Evolutionary conservation across 495 filamentous ascomycete species (phyloP), one percentile per base, ranked within the genome.

Genomic region (Sordaria brevicollis): DNA sequence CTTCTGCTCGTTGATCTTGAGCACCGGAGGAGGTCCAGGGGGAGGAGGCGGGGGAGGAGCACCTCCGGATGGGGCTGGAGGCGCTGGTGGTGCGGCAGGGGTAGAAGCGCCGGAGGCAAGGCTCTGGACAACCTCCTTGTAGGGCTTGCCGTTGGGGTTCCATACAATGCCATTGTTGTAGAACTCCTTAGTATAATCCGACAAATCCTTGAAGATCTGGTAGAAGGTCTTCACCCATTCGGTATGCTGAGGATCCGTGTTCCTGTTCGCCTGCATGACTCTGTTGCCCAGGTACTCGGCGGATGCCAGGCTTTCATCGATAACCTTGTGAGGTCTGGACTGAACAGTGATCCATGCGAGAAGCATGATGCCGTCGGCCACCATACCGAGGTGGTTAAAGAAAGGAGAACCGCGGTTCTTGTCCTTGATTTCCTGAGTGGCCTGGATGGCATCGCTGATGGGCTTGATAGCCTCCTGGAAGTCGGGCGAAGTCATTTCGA

Each of bases 261-360:
- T 67, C 82, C 94, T 97, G 80, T 92, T 89, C 70, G 93, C 90
- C 76, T 90, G 93, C 70, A 97, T 79, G 39, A 99, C 91, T 69
- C 92, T 87, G 82, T 99, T 97, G 3, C 95, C 96, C 71, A 89
- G 97, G 81, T 92, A 96, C 78, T 97, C 87, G 34, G 93, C 91
- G 65, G 92, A 89, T 31, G 87, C 88, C 8, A 95, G 81, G 65
- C 89, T 88, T 65, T 96, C 94, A 35, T 85, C 85, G 39, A 97
- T 89, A 72, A 92, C 92, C 68, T 93, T 92, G 71, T 85, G 88
- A 1, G 95, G 95, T 76, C 92, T 93, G 34, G 81, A 80, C 57
- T 93, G 90, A 25, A 93, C 86, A 0, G 87, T 89, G 67, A 97
- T 89, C 95, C 95, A 99, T 21, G 89, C 89, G 43, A 98, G 82